Evolutionary conservation across 345 rosid species (phyloP).

Genomic region (Lepidium aucheri): DNA sequence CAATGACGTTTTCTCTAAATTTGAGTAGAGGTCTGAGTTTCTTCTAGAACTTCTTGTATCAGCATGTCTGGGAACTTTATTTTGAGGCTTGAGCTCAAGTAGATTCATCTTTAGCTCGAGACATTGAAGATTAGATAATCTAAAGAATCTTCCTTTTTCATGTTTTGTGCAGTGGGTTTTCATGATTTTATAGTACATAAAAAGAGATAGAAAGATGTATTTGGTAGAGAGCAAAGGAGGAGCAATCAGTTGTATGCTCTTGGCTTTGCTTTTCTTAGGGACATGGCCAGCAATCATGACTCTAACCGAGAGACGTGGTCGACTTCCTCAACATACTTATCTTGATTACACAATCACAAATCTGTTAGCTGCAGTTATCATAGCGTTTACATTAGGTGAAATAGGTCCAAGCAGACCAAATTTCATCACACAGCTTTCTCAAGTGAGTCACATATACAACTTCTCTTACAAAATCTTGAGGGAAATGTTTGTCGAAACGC

Average conservation of each 20-base stretch:
- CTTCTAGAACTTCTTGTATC: neutral
- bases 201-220: conserved; percentile 35
- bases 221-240: conserved; percentile 83
- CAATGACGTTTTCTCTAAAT: too few species aligned
- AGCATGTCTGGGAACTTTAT: neutral
- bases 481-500: neutral
- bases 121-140: neutral
- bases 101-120: neutral
- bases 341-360: conserved; percentile 83
- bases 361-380: conserved; percentile 65
- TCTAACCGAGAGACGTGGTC: conserved; percentile 70
- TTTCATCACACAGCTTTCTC: conserved; percentile 60
- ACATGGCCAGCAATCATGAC: conserved; percentile 92
- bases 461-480: neutral
- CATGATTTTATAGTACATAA: neutral
- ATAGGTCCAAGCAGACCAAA: conserved; percentile 53
- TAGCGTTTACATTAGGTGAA: conserved; percentile 81
- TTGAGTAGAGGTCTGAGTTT: neutral
- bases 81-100: neutral
- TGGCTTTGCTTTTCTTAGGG: conserved; percentile 68
- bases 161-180: neutral
- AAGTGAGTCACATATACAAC: conserved; percentile 22
- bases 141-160: neutral
- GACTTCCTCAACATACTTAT: conserved; percentile 90
- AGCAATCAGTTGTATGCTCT: conserved; percentile 73